A percentile compares a stretch with the other conserved stretches of the same genome.
These are phyloP conservation scores for Raphanus hybrid DNA, from an alignment of 441 rosid species.

Conservation along the genomic window DNA sequence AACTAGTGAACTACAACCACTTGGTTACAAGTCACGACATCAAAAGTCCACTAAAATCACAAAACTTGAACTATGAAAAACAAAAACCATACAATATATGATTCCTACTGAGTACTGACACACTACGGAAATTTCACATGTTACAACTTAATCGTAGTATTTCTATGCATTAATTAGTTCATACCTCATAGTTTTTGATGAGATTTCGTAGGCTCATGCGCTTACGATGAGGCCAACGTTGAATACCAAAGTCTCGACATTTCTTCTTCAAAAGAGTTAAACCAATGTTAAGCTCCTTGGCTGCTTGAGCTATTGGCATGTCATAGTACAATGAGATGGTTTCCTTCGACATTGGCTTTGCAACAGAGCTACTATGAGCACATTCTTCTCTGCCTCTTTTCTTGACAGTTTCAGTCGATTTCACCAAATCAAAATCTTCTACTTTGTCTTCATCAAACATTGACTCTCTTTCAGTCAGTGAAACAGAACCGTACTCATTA, in stretches of 20 bases:
- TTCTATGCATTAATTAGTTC: not conserved
- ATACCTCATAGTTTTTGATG: constrained; percentile 56
- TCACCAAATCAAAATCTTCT: not conserved
- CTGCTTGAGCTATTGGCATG: constrained; percentile 54
- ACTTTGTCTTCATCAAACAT: not conserved
- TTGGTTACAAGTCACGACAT: not conserved
- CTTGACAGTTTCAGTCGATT: not conserved
- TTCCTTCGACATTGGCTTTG: constrained; percentile 41
- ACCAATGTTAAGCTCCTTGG: constrained; percentile 44
- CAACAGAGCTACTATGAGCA: not conserved
- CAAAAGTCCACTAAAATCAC: not conserved
- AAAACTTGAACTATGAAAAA: not conserved
- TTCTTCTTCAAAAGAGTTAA: constrained; percentile 72
- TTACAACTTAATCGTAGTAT: not conserved
- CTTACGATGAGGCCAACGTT: constrained; percentile 79
- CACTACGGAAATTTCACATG: not conserved
- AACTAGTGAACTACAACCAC: not conserved
- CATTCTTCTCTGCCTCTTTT: not conserved
- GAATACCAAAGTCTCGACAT: constrained; percentile 72
- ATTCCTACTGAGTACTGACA: not conserved
- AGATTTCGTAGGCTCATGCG: constrained; percentile 62
- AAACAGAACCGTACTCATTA: not conserved
- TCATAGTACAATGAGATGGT: constrained; percentile 52
- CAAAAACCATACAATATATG: not conserved
- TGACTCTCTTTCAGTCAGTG: not conserved